Conservation (phyloP, 2,329 filamentous ascomycete genomes). For the Colletotrichum ledebouriae region DNA sequence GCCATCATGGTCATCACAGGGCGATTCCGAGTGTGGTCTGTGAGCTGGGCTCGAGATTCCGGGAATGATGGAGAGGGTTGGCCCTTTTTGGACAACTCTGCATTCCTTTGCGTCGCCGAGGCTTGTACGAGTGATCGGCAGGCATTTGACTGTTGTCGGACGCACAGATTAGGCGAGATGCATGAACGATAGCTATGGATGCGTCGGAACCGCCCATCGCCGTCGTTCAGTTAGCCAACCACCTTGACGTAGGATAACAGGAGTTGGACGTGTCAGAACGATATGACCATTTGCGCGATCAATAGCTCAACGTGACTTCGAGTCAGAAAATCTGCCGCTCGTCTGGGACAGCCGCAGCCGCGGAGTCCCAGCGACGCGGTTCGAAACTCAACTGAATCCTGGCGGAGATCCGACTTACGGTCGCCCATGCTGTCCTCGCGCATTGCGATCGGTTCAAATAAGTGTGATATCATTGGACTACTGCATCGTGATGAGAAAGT, state of each 20-base stretch:
- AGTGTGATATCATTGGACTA: background rate
- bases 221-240: background rate
- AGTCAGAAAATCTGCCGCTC: constrained; percentile 29
- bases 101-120: background rate
- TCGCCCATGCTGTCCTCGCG: background rate
- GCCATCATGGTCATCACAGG: background rate
- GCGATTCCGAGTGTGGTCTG: background rate
- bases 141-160: constrained; percentile 10
- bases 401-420: background rate
- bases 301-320: constrained; percentile 2
- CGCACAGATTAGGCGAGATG: background rate
- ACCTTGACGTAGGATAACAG: background rate
- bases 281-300: background rate
- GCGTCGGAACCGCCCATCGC: constrained; percentile 9
- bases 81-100: constrained; percentile 6
- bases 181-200: background rate
- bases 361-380: background rate
- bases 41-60: background rate
- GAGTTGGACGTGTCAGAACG: constrained; percentile 15
- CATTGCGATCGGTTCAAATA: background rate
- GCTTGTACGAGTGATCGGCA: background rate
- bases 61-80: background rate
- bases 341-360: constrained; percentile 7
- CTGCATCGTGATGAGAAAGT: no score
- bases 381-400: background rate